Conservation (phyloP, 371 early-diverging fungal genomes). For the Scutellospora calospora region DNA sequence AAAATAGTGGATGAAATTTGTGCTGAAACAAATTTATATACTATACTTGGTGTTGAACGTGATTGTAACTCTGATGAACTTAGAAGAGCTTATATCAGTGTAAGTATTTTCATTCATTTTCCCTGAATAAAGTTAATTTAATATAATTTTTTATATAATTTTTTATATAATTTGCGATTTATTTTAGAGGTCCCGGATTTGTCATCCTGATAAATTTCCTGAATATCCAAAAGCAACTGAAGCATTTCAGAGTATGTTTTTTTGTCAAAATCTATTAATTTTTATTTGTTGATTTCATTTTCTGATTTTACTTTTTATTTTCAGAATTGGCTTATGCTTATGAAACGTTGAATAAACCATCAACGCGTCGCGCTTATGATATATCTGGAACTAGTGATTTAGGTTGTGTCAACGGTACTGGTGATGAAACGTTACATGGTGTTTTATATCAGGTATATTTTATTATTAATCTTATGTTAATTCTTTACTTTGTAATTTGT, state of each 20-base stretch:
- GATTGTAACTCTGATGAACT: constrained; percentile 37
- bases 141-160: background rate
- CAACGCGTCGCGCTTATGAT: constrained; percentile 64
- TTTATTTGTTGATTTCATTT: background rate
- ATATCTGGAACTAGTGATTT: constrained; percentile 56
- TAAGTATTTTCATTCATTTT: constrained; percentile 17
- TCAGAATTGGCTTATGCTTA: constrained; percentile 67
- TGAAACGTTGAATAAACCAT: constrained; percentile 69
- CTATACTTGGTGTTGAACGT: constrained; percentile 41
- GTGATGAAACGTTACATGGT: constrained; percentile 62
- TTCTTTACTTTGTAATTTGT: background rate
- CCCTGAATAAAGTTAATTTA: no score
- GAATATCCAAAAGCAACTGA: constrained; percentile 56
- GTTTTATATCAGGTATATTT: constrained; percentile 68
- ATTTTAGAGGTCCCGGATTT: constrained; percentile 48
- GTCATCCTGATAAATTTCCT: constrained; percentile 59
- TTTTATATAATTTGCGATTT: background rate
- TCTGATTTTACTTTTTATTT: background rate
- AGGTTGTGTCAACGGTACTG: constrained; percentile 48
- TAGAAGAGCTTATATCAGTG: constrained; percentile 43
- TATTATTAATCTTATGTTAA: background rate
- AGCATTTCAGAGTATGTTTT: constrained; percentile 55
- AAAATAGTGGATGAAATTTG: constrained; percentile 44
- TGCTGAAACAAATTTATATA: constrained; percentile 42
- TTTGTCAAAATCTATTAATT: no score